Evolutionary conservation across 306 rosid genomes (phyloP).

Genomic region (Vicia sativa): DNA sequence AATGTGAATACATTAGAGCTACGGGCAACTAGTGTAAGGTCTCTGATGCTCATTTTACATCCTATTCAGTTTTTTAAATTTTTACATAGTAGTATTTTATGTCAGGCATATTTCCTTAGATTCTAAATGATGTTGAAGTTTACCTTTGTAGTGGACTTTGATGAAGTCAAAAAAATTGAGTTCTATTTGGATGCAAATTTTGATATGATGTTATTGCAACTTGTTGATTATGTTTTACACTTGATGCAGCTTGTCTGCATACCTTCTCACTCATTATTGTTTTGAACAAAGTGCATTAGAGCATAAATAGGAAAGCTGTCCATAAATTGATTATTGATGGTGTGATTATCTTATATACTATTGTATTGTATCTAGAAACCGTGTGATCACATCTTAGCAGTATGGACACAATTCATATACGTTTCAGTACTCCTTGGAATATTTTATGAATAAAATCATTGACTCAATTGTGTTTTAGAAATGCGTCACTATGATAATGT

Average conservation of each 20-base stretch:
- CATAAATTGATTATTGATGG: constrained; percentile 15
- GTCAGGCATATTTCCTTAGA: constrained; percentile 7
- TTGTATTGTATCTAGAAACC: not conserved
- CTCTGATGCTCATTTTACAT: constrained; percentile 56
- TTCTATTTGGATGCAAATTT: constrained; percentile 32
- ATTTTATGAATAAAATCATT: constrained; percentile 13
- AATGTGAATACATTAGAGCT: constrained; percentile 72
- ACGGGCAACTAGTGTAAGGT: constrained; percentile 93
- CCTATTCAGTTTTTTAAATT: constrained; percentile 38
- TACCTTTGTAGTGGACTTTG: constrained; percentile 23
- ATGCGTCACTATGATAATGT: constrained; percentile 14
- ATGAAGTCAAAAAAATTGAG: constrained; percentile 11
- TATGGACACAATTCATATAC: not conserved
- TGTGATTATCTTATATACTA: not conserved
- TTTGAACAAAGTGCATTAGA: constrained; percentile 23
- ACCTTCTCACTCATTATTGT: not conserved
- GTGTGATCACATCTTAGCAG: not conserved
- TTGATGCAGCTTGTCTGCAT: not conserved
- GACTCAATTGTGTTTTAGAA: not conserved
- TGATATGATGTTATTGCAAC: constrained; percentile 24
- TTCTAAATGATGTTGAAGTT: constrained; percentile 28
- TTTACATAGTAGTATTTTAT: constrained; percentile 20
- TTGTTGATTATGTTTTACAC: constrained; percentile 31
- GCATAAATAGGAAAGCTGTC: constrained; percentile 34
- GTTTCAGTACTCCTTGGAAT: not conserved